phyloP scores from a whole-genome alignment of 148 eudicot genomes.

The Rhododendron simsii region DNA sequence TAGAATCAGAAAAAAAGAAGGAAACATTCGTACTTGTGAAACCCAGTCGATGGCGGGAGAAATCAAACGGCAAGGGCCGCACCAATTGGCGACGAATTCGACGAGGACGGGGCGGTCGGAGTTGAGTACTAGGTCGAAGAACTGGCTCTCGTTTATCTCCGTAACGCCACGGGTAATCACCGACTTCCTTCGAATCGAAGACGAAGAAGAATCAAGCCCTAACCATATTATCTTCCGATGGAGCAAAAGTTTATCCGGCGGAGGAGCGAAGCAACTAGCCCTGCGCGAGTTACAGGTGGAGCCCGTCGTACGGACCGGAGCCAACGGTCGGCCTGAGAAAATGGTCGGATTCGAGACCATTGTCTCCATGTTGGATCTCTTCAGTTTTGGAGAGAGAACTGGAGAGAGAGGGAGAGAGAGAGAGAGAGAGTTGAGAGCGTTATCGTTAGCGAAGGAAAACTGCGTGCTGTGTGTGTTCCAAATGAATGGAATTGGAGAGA shows the following conservation, averaged over 20 bases:
- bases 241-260: conserved; percentile 8
- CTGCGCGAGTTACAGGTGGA: not conserved
- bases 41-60: conserved; percentile 40
- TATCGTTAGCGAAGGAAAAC: not conserved
- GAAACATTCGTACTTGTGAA: conserved; percentile 30
- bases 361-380: not conserved
- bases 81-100: conserved; percentile 56
- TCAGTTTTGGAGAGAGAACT: not conserved
- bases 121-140: conserved; percentile 38
- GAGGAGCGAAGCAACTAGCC: not conserved
- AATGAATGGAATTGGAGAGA: not conserved
- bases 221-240: not conserved
- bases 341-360: conserved; percentile 3
- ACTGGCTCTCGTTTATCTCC: conserved; percentile 39
- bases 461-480: not conserved
- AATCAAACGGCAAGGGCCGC: conserved; percentile 60
- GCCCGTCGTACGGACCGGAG: conserved; percentile 12
- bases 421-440: not conserved
- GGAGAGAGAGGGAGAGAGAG: not conserved
- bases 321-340: conserved; percentile 1
- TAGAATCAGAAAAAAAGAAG: not conserved
- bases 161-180: conserved; percentile 24
- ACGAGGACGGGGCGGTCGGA: conserved; percentile 52
- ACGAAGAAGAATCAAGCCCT: not conserved
- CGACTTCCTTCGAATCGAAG: conserved; percentile 4